Conservation (phyloP, 139 green algal genomes). For the Chlamydomonas incerta region DNA sequence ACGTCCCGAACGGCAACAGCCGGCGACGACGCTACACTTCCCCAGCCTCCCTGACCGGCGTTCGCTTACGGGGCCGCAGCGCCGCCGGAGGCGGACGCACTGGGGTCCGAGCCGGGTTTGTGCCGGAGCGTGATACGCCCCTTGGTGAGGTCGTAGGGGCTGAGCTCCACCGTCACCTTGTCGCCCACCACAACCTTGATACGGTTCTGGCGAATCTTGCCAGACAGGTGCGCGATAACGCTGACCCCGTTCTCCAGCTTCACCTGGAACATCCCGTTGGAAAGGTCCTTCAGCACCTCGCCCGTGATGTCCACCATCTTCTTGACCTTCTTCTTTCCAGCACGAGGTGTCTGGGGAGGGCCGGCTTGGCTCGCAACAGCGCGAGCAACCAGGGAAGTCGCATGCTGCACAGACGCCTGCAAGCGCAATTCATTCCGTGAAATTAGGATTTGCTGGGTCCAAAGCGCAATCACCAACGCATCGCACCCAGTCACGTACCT, state of each 20-base stretch:
- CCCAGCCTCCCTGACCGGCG: too few species aligned
- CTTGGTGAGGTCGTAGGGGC: constrained; percentile 66
- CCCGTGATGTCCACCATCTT: constrained; percentile 60
- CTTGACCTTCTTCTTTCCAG: constrained; percentile 57
- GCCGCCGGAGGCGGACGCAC: neutral
- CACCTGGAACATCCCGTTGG: constrained; percentile 66
- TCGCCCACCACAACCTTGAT: constrained; percentile 81
- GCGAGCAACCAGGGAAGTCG: neutral
- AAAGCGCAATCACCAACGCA: too few species aligned
- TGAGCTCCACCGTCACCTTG: constrained; percentile 68
- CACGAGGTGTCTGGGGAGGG: neutral
- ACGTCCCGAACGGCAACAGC: too few species aligned
- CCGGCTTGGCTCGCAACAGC: constrained; percentile 26
- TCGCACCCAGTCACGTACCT: too few species aligned
- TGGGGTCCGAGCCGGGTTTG: constrained; percentile 40
- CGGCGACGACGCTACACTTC: too few species aligned
- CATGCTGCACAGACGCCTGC: neutral
- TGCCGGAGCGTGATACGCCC: constrained; percentile 56
- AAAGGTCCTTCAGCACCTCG: constrained; percentile 60
- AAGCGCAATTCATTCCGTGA: neutral
- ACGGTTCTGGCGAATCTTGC: constrained; percentile 79
- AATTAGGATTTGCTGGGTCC: neutral
- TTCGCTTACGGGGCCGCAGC: too few species aligned
- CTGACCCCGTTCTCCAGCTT: constrained; percentile 78
- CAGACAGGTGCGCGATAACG: constrained; percentile 75